A percentile compares a stretch with the other conserved stretches of the same genome.
phyloP scores from a whole-genome alignment of 176 grass and related monocot genomes.

The Raddia guianensis region DNA sequence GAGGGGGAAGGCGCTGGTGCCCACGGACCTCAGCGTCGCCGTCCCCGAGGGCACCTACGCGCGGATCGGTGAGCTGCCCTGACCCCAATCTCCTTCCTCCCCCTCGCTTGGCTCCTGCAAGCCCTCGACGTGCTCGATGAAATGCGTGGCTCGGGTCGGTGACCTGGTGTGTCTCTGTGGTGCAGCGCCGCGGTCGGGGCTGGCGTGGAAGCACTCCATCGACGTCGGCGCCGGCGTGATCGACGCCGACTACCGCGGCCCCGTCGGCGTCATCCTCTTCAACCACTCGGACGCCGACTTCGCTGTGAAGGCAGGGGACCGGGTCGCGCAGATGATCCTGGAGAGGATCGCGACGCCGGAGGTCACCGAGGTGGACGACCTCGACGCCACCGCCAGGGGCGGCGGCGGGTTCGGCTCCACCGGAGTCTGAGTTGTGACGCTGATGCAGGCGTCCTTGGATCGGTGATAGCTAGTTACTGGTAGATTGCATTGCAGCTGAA shows the following conservation, averaged over 20 bases:
- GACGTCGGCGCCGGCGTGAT: conserved; percentile 5
- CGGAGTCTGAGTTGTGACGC: conserved; percentile 33
- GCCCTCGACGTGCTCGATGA: not conserved
- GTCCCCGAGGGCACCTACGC: conserved; percentile 59
- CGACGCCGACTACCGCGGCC: conserved; percentile 60
- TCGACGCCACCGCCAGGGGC: conserved; percentile 49
- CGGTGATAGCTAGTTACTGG: not conserved
- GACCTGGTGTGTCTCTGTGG: not conserved
- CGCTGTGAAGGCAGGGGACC: conserved; percentile 44
- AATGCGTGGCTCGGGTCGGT: conserved; percentile 9
- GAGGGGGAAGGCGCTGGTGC: conserved; percentile 51
- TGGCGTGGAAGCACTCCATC: conserved; percentile 55
- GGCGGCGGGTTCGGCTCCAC: conserved; percentile 37
- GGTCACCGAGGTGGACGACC: conserved; percentile 55
- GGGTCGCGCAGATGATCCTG: conserved; percentile 58
- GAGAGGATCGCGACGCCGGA: conserved; percentile 56
- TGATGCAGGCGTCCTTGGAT: too few relatives aligned
- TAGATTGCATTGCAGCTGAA: too few relatives aligned
- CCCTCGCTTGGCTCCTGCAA: too few relatives aligned
- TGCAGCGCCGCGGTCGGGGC: conserved; percentile 39
- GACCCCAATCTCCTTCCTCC: too few relatives aligned
- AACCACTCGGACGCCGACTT: conserved; percentile 64
- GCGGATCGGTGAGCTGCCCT: conserved; percentile 42
- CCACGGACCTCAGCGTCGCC: conserved; percentile 54
- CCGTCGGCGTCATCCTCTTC: conserved; percentile 62